Conservation (phyloP, 768 basidiomycete genomes). For the Russula olivacea region DNA sequence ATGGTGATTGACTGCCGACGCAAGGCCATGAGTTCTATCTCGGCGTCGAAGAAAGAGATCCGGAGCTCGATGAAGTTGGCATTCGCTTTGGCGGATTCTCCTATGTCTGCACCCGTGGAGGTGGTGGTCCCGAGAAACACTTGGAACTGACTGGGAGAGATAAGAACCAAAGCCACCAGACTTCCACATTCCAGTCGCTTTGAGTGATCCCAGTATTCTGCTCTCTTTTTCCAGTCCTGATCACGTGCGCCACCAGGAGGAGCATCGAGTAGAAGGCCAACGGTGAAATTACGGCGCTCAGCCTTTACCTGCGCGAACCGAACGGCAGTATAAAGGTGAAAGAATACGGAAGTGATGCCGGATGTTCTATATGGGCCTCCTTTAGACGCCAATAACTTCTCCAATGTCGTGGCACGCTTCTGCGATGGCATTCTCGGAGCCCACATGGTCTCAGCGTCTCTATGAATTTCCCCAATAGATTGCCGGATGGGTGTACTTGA, state of each 20-base stretch:
- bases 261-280: constrained; percentile 42
- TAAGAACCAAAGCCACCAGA: too few species aligned
- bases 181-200: constrained; percentile 31
- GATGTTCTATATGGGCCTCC: constrained; percentile 54
- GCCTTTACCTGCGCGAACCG: constrained; percentile 43
- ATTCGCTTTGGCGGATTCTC: too few species aligned
- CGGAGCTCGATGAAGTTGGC: too few species aligned
- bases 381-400: constrained; percentile 40
- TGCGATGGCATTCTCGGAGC: not conserved
- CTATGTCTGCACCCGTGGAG: too few species aligned
- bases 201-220: constrained; percentile 55
- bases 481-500: constrained; percentile 25
- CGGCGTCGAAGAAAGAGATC: constrained; percentile 23
- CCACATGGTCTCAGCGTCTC: constrained; percentile 23
- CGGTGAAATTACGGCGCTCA: constrained; percentile 47
- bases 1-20: constrained; percentile 31
- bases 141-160: too few species aligned
- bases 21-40: constrained; percentile 44
- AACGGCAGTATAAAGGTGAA: constrained; percentile 56
- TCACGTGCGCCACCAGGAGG: constrained; percentile 54
- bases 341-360: constrained; percentile 46
- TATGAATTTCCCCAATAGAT: constrained; percentile 21
- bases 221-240: constrained; percentile 35
- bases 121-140: too few species aligned
- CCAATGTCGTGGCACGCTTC: constrained; percentile 29